These are phyloP conservation scores for Wickerhamomyces silvicola DNA, from an alignment of 805 yeast genomes.

Conservation along the genomic window DNA sequence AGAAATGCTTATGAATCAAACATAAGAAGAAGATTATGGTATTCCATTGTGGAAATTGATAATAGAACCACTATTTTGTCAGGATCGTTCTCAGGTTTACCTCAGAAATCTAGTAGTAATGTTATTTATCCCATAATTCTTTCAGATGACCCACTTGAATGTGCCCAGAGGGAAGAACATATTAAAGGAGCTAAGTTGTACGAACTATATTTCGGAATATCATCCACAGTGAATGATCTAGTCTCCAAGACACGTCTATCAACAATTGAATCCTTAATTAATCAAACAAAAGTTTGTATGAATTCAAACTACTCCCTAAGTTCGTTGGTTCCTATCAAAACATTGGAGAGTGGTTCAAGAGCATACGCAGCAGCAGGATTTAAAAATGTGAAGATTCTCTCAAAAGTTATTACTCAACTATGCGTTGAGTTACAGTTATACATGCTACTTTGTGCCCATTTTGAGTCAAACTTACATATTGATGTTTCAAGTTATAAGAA, in stretches of 20 bases:
- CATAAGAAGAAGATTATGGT: slow-evolving; percentile 17
- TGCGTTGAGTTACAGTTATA: slow-evolving; percentile 9
- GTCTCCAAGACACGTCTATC: slow-evolving; percentile 6
- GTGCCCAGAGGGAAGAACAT: slow-evolving; percentile 7
- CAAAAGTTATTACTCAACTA: slow-evolving; percentile 6
- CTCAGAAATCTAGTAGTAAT: slow-evolving; percentile 4
- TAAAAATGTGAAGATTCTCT: slow-evolving; percentile 8
- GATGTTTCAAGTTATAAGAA: slow-evolving; percentile 4
- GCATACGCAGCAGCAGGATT: slow-evolving; percentile 4
- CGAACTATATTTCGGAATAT: slow-evolving; percentile 5
- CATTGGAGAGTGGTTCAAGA: slow-evolving; percentile 4
- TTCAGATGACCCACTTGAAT: slow-evolving; percentile 9
- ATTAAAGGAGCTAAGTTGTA: slow-evolving; percentile 2
- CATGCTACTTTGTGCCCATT: slow-evolving; percentile 7
- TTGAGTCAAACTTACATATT: slow-evolving; percentile 10
- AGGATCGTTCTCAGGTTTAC: slow-evolving; percentile 10
- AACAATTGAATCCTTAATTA: neutral
- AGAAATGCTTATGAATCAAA: slow-evolving; percentile 7
- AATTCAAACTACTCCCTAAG: slow-evolving; percentile 2
- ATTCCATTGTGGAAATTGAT: slow-evolving; percentile 9
- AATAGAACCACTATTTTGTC: slow-evolving; percentile 5
- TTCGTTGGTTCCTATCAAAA: neutral
- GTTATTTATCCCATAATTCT: slow-evolving; percentile 11
- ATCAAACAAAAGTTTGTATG: slow-evolving; percentile 1
- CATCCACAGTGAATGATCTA: slow-evolving; percentile 8